Evolutionary conservation across 1,284 basidiomycete genomes (phyloP).

Genomic region (Malassezia sp.): DNA sequence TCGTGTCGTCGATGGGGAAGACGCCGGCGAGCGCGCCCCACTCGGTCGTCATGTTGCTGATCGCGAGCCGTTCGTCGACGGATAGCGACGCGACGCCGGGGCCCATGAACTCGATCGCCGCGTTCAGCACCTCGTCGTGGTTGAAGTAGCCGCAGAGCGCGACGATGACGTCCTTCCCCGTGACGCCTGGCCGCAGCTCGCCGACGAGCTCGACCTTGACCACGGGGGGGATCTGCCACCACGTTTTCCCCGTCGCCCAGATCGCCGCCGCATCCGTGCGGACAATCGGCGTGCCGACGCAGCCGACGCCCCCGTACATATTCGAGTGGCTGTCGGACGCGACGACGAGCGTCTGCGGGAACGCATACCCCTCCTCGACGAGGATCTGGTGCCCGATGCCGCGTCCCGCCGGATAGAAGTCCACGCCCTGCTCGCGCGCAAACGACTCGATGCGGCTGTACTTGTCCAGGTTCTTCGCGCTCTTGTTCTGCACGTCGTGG

Average conservation of each 20-base stretch:
- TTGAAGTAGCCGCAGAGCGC: conserved; percentile 94
- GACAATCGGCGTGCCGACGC: conserved; percentile 83
- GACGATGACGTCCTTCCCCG: conserved; percentile 96
- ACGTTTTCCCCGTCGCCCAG: conserved; percentile 97
- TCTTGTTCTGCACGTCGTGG: conserved; percentile 96
- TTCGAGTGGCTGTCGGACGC: conserved; percentile 96
- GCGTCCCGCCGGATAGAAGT: conserved; percentile 93
- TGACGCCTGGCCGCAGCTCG: conserved; percentile 71
- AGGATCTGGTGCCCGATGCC: conserved; percentile 64
- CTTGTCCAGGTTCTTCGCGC: conserved; percentile 82
- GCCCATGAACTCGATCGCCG: conserved; percentile 96
- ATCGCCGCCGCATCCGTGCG: conserved; percentile 76
- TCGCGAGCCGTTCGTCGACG: conserved; percentile 86
- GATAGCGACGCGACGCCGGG: conserved; percentile 68
- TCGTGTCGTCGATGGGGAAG: conserved; percentile 78
- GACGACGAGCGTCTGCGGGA: conserved; percentile 49
- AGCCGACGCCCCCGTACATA: conserved; percentile 96
- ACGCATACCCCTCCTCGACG: conserved; percentile 44
- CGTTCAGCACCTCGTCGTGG: conserved; percentile 91
- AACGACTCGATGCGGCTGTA: conserved; percentile 87
- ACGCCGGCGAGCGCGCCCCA: conserved; percentile 95
- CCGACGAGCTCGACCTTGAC: conserved; percentile 87
- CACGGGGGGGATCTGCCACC: conserved; percentile 98
- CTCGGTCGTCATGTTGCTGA: conserved; percentile 84
- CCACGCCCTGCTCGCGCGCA: conserved; percentile 70